Evolutionary conservation across 371 early-diverging fungal species (phyloP).

Genomic region (Conidiobolus incongruus): DNA sequence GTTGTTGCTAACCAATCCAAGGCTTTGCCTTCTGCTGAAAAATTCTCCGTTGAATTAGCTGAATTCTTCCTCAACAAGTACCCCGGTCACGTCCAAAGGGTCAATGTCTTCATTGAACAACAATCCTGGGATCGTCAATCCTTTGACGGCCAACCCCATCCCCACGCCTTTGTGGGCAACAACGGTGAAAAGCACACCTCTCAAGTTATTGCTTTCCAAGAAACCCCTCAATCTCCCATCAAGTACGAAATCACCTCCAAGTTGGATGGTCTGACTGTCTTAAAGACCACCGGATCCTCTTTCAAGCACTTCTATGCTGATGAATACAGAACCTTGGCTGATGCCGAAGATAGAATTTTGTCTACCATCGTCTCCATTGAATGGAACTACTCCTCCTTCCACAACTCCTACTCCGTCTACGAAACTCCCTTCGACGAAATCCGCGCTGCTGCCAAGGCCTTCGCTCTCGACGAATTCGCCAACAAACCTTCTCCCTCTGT

Average conservation of each 20-base stretch:
- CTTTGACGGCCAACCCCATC: conserved; percentile 40
- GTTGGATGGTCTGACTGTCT: conserved; percentile 35
- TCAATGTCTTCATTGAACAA: conserved; percentile 45
- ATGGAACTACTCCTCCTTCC: conserved; percentile 27
- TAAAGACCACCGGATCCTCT: conserved; percentile 64
- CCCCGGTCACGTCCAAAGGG: conserved; percentile 30
- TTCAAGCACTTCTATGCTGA: conserved; percentile 55
- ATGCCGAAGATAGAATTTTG: conserved; percentile 57
- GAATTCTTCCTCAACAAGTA: conserved; percentile 48
- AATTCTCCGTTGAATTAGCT: conserved; percentile 44
- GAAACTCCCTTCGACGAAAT: too few relatives aligned
- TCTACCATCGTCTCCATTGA: conserved; percentile 48
- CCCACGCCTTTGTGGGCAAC: conserved; percentile 57
- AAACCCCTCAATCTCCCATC: conserved; percentile 20
- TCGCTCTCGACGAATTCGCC: conserved; percentile 41
- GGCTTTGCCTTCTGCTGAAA: conserved; percentile 46
- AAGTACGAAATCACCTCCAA: conserved; percentile 34
- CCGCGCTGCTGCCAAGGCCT: too few relatives aligned
- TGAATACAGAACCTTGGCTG: conserved; percentile 50
- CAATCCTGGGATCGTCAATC: conserved; percentile 53
- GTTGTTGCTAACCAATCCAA: conserved; percentile 44
- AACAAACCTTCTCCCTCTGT: conserved; percentile 48
- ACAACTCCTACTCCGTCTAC: conserved; percentile 9
- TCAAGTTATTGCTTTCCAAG: conserved; percentile 21
- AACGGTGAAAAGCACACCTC: conserved; percentile 42